Base-by-base conservation (phyloP, 2,329 filamentous ascomycete species). In the Pezicula carpinea region DNA sequence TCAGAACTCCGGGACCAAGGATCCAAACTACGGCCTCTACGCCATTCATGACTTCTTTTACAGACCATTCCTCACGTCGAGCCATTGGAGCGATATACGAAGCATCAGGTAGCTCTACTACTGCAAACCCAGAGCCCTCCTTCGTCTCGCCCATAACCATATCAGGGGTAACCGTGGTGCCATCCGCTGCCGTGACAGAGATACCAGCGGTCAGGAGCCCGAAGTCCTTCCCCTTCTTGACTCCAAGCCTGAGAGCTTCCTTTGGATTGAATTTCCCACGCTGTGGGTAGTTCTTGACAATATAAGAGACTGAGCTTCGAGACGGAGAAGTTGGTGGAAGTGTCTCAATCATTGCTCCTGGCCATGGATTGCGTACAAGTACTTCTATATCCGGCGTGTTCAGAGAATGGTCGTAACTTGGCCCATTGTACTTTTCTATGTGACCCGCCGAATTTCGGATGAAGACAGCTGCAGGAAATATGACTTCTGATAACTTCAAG, bases 11-110 rank as follows among this genome's bases (percentile, higher is more conserved):
- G 4, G 76, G 73, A 0, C 88, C 89, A 21, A 96, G 75, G 19
- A 89, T 82, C 92, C 93, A 99, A 56, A 93, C 79, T 41, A 95
- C 78, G 34, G 76, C 76, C 39, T 76, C 70, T 39, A 96, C 66
- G 41, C 83, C 79, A 6, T 72, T 71, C 74, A 89, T 88, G 29
- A 95, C 69, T 23, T 79, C 69, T 10, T 71, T 58, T 32, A 79
- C 77, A 15, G 74, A 69, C 82, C 87, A 91, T 64, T 96, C 92
- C 3, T 82, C 75, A 26, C 89, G 79, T 31, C 73, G 70, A 36
- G 95, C 58, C 44, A 96, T 74, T 5, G 77, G 67, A 11, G 84
- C 79, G 21, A 97, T 69, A 59, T 93, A 91, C 6, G 82, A 79
- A 1, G 64, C 52, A 13, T 83, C 78, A 1, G 89, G 88, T 6